Percentiles rank a stretch among this genome's conserved stretches.
phyloP scores from a whole-genome alignment of 2,329 filamentous ascomycete species.

The Pseudopyricularia cyperi region DNA sequence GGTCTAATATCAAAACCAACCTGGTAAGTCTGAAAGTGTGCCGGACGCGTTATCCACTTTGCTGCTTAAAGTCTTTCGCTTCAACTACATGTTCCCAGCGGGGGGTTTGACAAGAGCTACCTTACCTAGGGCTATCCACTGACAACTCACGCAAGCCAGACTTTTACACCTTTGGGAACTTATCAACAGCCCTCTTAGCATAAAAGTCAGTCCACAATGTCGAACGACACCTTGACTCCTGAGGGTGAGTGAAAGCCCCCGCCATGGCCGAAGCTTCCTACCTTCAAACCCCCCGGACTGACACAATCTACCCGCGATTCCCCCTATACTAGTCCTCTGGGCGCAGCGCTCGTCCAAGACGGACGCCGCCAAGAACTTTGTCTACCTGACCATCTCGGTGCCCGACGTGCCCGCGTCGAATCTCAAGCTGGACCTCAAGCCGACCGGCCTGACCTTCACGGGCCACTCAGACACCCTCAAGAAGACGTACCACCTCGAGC shows the following conservation, averaged over 20 bases:
- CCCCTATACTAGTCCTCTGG: constrained; percentile 71
- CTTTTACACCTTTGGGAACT: not conserved
- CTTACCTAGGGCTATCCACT: not conserved
- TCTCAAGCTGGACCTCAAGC: constrained; percentile 72
- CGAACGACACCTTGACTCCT: constrained; percentile 18
- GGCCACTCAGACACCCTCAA: constrained; percentile 77
- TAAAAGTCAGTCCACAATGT: constrained; percentile 12
- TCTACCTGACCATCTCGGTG: constrained; percentile 86
- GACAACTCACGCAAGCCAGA: not conserved
- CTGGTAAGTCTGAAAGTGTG: too few species aligned
- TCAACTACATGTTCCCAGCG: not conserved
- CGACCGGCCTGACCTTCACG: constrained; percentile 65
- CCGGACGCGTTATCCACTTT: not conserved
- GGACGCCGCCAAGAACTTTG: constrained; percentile 79
- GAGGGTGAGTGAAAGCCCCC: constrained; percentile 31
- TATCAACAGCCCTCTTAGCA: not conserved
- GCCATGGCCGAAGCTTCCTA: too few species aligned
- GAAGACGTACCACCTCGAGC: constrained; percentile 70
- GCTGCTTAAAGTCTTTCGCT: not conserved
- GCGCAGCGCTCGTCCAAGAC: constrained; percentile 81
- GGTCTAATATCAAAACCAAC: too few species aligned
- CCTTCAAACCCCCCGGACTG: too few species aligned
- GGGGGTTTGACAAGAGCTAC: not conserved
- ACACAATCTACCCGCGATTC: not conserved
- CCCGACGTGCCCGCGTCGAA: constrained; percentile 67